Conservation (phyloP, 2,329 filamentous ascomycete species). For the Pseudogymnoascus sp. region DNA sequence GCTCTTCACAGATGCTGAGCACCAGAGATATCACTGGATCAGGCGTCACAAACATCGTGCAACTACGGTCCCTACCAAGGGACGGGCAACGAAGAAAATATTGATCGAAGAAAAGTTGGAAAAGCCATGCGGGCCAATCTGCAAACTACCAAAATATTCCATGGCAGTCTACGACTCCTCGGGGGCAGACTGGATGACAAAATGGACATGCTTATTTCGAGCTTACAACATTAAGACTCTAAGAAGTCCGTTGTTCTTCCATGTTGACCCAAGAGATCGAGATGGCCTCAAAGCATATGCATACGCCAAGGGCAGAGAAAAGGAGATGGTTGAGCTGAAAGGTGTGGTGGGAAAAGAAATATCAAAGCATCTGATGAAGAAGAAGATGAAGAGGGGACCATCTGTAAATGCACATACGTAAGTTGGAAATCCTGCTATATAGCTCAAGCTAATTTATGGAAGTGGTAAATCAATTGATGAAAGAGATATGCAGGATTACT, state of each 20-base stretch:
- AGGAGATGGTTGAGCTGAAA: conserved; percentile 60
- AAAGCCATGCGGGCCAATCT: conserved; percentile 21
- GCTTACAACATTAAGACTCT: conserved; percentile 63
- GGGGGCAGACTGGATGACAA: conserved; percentile 55
- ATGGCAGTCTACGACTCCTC: conserved; percentile 62
- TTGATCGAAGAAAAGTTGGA: conserved; percentile 35
- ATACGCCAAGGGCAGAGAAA: conserved; percentile 49
- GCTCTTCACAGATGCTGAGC: conserved; percentile 76
- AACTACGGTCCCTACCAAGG: background rate
- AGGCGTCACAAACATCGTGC: background rate
- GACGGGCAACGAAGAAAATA: background rate
- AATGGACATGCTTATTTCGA: conserved; percentile 63
- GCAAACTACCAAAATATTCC: conserved; percentile 18
- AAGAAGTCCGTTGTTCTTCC: conserved; percentile 75
- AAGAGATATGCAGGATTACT: conserved; percentile 61
- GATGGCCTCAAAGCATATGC: conserved; percentile 66
- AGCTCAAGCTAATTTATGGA: conserved; percentile 17
- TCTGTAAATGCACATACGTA: background rate
- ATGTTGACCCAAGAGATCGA: conserved; percentile 66
- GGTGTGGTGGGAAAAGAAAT: conserved; percentile 72
- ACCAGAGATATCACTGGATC: conserved; percentile 74
- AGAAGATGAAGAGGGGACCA: conserved; percentile 36
- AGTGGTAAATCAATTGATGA: conserved; percentile 46
- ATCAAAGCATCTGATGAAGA: conserved; percentile 72
- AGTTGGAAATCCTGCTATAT: background rate